Evolutionary conservation across 192 early-diverging fungal species (phyloP).

Genomic region (Dissophora ornata): DNA sequence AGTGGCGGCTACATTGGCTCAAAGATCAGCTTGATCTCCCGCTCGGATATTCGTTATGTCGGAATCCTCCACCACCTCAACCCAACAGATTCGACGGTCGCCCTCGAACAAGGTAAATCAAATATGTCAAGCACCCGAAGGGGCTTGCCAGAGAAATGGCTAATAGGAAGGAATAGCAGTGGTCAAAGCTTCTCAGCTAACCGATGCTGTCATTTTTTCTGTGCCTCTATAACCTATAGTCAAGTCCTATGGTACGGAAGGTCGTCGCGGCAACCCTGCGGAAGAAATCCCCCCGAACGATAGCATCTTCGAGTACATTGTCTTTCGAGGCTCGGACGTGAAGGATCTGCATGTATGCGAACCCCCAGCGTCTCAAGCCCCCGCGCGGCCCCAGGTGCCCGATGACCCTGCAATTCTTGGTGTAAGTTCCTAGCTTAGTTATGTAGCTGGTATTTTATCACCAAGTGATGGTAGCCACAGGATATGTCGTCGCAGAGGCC

Average conservation of each 20-base stretch:
- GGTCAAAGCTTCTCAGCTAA: too few relatives aligned
- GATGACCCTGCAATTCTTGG: conserved; percentile 88
- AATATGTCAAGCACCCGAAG: too few relatives aligned
- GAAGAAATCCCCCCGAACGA: conserved; percentile 91
- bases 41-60: conserved; percentile 91
- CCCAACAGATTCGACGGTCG: conserved; percentile 85
- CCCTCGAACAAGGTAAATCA: conserved; percentile 83
- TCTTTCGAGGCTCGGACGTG: conserved; percentile 94
- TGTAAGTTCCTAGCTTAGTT: conserved; percentile 51
- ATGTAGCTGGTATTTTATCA: neutral
- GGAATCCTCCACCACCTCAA: conserved; percentile 91
- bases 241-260: conserved; percentile 96
- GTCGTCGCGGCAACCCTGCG: conserved; percentile 76
- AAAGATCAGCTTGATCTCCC: conserved; percentile 83
- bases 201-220: neutral
- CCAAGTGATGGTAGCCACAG: too few relatives aligned
- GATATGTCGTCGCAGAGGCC: too few relatives aligned
- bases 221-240: conserved; percentile 58
- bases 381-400: conserved; percentile 68
- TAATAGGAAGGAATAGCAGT: too few relatives aligned
- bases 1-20: conserved; percentile 68
- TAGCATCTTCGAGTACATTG: conserved; percentile 90
- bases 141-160: too few relatives aligned
- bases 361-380: conserved; percentile 65
- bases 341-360: conserved; percentile 82